These are phyloP conservation scores for Syzygium malaccense DNA, from an alignment of 441 rosid species.

Conservation along the genomic window DNA sequence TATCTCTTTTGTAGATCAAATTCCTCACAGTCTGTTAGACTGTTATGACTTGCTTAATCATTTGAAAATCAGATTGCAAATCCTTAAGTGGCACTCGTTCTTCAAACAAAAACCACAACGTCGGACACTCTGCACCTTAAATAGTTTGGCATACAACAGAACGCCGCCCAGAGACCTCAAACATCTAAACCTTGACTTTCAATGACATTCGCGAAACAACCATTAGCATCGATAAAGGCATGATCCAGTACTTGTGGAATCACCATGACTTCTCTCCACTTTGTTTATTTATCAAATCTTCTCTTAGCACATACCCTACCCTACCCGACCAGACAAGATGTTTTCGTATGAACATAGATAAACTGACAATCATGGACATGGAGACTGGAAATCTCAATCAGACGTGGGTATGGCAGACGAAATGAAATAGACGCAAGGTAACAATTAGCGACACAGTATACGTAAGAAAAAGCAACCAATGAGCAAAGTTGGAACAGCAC, in stretches of 20 bases:
- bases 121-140: not conserved
- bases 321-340: not conserved
- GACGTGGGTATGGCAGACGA: not conserved
- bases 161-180: not conserved
- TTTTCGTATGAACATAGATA: not conserved
- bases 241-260: not conserved
- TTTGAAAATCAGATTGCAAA: not conserved
- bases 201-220: not conserved
- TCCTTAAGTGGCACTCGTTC: not conserved
- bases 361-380: not conserved
- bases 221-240: not conserved
- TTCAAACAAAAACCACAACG: not conserved
- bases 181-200: not conserved
- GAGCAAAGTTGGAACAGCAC: not conserved
- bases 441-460: not conserved
- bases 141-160: not conserved
- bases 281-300: not conserved
- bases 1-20: not conserved
- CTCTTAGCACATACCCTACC: not conserved
- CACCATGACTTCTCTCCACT: not conserved
- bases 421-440: conserved; percentile 1
- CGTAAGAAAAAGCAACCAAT: not conserved
- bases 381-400: not conserved
- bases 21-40: not conserved
- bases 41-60: not conserved